Evolutionary conservation across 805 yeast species (phyloP).

Genomic region (Wickerhamomyces hampshirensis): DNA sequence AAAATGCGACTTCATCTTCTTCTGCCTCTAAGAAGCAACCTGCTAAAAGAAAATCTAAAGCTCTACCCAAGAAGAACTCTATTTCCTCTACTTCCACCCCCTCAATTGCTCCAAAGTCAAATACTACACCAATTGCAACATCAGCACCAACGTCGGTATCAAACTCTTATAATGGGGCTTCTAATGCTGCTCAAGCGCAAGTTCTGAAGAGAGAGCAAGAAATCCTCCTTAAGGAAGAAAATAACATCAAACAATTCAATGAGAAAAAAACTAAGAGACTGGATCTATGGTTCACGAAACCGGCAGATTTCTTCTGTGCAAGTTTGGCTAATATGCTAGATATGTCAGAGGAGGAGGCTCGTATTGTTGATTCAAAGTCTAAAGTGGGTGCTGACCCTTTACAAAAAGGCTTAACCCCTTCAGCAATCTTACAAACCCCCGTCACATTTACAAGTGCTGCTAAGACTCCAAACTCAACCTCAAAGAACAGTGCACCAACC

Average conservation of each 20-base stretch:
- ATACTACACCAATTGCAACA: constrained; percentile 6
- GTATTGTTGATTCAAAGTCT: constrained; percentile 17
- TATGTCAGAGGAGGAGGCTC: constrained; percentile 23
- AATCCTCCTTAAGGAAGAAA: constrained; percentile 16
- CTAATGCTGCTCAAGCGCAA: constrained; percentile 12
- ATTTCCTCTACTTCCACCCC: constrained; percentile 10
- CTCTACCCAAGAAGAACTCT: constrained; percentile 7
- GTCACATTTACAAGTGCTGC: constrained; percentile 22
- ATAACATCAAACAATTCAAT: constrained; percentile 9
- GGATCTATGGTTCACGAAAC: constrained; percentile 17
- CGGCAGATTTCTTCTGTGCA: constrained; percentile 23
- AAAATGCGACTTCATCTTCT: constrained; percentile 1
- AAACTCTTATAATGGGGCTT: not conserved
- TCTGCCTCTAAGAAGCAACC: constrained; percentile 16
- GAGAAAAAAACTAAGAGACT: constrained; percentile 20
- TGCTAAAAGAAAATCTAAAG: constrained; percentile 11
- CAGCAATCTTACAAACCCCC: constrained; percentile 26
- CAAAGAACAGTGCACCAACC: constrained; percentile 8
- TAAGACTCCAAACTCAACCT: constrained; percentile 22
- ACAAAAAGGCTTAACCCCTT: constrained; percentile 24
- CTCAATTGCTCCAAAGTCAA: constrained; percentile 5
- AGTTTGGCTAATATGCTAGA: constrained; percentile 24
- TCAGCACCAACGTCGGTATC: constrained; percentile 3
- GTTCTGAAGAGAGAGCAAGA: constrained; percentile 24
- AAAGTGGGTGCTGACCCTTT: constrained; percentile 10